These are phyloP conservation scores for Starmerella tilneyi DNA, from an alignment of 805 yeast species.

Conservation along the genomic window DNA sequence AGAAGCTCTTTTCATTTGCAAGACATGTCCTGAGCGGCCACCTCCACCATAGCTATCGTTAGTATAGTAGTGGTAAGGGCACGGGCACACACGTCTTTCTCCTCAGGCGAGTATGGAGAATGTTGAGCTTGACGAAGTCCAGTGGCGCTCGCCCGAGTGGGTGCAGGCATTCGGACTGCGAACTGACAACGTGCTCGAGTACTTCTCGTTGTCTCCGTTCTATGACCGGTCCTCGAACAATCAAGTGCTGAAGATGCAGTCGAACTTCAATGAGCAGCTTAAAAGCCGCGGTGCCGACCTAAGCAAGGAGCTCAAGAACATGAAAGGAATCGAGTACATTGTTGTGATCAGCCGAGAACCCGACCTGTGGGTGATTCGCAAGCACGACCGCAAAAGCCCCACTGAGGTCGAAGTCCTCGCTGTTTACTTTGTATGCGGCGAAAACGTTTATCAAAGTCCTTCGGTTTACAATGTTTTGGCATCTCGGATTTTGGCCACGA, in stretches of 20 bases:
- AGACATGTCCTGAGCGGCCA: too few relatives aligned
- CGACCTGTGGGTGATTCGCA: constrained; percentile 82
- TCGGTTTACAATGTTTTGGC: constrained; percentile 59
- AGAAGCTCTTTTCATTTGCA: too few relatives aligned
- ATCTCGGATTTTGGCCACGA: constrained; percentile 52
- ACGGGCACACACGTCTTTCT: too few relatives aligned
- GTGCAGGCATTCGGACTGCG: constrained; percentile 73
- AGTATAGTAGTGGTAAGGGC: background rate
- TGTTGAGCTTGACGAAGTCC: constrained; percentile 63
- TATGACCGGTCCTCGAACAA: constrained; percentile 89
- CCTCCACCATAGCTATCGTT: too few relatives aligned
- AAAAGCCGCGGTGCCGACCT: constrained; percentile 33
- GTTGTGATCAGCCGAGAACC: constrained; percentile 72
- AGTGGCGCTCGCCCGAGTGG: constrained; percentile 98
- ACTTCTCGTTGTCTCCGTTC: constrained; percentile 88
- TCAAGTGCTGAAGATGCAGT: constrained; percentile 91
- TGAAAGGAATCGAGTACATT: constrained; percentile 80
- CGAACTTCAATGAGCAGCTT: constrained; percentile 58
- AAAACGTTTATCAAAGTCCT: constrained; percentile 88
- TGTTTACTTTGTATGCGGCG: constrained; percentile 82
- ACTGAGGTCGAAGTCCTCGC: constrained; percentile 46
- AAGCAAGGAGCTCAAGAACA: constrained; percentile 53
- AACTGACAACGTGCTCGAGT: constrained; percentile 84
- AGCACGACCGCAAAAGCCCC: constrained; percentile 52
- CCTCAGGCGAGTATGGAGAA: too few relatives aligned